Conservation (phyloP, 2,329 filamentous ascomycete genomes). For the Colletotrichum liaoningense region DNA sequence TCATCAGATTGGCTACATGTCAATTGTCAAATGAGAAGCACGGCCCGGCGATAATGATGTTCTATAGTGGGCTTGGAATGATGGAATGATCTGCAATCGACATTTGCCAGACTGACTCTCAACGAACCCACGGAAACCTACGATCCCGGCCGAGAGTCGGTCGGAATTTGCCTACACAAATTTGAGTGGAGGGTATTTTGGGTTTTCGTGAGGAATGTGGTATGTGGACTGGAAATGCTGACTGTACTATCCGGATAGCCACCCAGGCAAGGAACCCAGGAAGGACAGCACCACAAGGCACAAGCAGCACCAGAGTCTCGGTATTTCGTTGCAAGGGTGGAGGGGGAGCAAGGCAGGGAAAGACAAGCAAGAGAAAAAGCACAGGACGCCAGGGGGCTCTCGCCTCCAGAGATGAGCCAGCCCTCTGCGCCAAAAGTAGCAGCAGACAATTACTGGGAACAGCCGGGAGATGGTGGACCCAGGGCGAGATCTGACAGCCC, state of each 20-base stretch:
- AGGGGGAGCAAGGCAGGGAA: not conserved
- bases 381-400: conserved; percentile 31
- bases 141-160: conserved; percentile 1
- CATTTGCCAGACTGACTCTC: not conserved
- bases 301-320: conserved; percentile 14
- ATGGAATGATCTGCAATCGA: conserved; percentile 14
- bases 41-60: not conserved
- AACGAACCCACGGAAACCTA: not conserved
- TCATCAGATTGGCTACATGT: not conserved
- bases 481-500: conserved; percentile 22
- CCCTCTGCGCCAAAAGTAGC: not conserved
- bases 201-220: not conserved
- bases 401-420: not conserved
- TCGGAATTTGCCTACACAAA: not conserved
- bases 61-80: not conserved
- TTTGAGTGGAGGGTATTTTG: not conserved
- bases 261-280: not conserved
- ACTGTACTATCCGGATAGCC: not conserved
- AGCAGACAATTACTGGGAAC: conserved; percentile 17
- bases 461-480: not conserved
- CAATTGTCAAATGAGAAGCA: not conserved
- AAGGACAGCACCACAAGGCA: not conserved
- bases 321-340: conserved; percentile 25
- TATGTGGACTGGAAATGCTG: conserved; percentile 6
- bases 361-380: conserved; percentile 6